Percentiles rank a stretch among this genome's conserved stretches.
phyloP scores from a whole-genome alignment of 495 filamentous ascomycete species.

The Penicillium psychrofluorescens region DNA sequence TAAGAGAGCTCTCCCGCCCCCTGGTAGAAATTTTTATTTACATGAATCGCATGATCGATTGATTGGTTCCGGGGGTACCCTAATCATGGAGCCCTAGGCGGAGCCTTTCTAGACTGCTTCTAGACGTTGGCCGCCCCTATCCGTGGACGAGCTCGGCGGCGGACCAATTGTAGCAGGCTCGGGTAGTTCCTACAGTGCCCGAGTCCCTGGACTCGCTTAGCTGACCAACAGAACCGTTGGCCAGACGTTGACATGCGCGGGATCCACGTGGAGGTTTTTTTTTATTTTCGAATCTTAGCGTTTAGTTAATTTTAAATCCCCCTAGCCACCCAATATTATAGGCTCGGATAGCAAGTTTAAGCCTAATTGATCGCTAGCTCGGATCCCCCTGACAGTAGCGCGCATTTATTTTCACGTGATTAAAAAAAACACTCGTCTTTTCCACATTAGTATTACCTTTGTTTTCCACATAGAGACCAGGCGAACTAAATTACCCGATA shows the following conservation, averaged over 20 bases:
- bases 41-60: background rate
- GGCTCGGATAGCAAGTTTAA: slow-evolving; percentile 7
- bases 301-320: slow-evolving; percentile 1
- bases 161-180: slow-evolving; percentile 4
- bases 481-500: too few species aligned
- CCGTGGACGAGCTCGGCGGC: slow-evolving; percentile 3
- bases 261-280: slow-evolving; percentile 6
- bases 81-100: slow-evolving; percentile 11
- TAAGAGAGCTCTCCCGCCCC: background rate
- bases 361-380: slow-evolving; percentile 9
- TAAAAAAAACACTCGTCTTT: background rate
- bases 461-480: too few species aligned
- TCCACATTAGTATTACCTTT: too few species aligned
- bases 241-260: slow-evolving; percentile 10
- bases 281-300: slow-evolving; percentile 4
- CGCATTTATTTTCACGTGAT: slow-evolving; percentile 1
- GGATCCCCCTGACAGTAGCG: slow-evolving; percentile 3
- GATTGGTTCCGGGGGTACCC: background rate
- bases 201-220: slow-evolving; percentile 7
- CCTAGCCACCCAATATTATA: background rate
- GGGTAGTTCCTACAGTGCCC: background rate
- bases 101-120: slow-evolving; percentile 12
- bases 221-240: slow-evolving; percentile 11
- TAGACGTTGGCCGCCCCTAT: slow-evolving; percentile 5
- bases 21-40: background rate